Conservation (phyloP, 2,329 filamentous ascomycete species). For the Colletotrichum destructivum region DNA sequence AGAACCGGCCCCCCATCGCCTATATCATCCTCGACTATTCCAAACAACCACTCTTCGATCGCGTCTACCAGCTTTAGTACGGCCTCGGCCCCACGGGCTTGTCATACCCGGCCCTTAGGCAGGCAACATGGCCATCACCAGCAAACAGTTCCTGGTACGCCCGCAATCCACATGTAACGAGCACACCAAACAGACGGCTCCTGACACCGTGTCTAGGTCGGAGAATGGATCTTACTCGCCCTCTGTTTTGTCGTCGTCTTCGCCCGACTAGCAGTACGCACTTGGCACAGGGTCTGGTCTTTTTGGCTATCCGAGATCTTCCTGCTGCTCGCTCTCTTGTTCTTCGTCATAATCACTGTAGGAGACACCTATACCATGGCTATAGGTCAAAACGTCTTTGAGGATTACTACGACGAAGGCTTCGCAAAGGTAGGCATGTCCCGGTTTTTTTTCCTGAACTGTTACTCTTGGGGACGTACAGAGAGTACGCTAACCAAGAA, state of each 20-base stretch:
- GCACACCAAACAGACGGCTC: too few species aligned
- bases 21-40: neutral
- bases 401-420: neutral
- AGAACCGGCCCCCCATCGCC: too few species aligned
- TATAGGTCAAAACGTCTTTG: neutral
- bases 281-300: conserved; percentile 4
- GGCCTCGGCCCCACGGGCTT: neutral
- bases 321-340: neutral
- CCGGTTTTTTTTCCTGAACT: too few species aligned
- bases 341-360: neutral
- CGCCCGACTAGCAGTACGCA: conserved; percentile 9
- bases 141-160: neutral
- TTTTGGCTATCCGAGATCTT: conserved; percentile 19
- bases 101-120: too few species aligned
- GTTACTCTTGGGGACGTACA: neutral
- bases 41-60: too few species aligned
- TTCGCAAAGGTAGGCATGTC: neutral
- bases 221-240: neutral
- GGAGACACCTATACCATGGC: conserved; percentile 13
- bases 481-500: neutral
- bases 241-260: neutral
- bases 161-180: neutral
- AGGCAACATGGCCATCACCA: neutral
- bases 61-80: too few species aligned
- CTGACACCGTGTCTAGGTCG: neutral